phyloP scores from a whole-genome alignment of 2,329 filamentous ascomycete species.

The Blumeria hordei region DNA sequence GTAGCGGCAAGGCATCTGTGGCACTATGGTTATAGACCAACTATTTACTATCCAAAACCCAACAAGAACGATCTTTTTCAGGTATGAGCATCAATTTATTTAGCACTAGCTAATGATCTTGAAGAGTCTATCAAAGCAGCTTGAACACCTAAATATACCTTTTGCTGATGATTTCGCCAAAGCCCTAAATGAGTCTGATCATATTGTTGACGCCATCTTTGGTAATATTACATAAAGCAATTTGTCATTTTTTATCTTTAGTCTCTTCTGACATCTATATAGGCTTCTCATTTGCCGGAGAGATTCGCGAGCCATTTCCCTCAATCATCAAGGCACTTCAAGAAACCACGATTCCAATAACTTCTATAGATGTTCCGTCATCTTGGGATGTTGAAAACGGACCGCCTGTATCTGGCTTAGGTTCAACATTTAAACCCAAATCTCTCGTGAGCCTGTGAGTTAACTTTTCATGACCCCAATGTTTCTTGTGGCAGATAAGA shows the following conservation, averaged over 20 bases:
- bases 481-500: background rate
- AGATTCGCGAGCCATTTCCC: constrained; percentile 80
- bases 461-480: background rate
- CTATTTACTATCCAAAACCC: constrained; percentile 80
- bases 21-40: constrained; percentile 77
- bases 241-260: background rate
- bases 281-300: constrained; percentile 82
- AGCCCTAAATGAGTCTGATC: constrained; percentile 44
- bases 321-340: constrained; percentile 57
- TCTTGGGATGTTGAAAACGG: constrained; percentile 85
- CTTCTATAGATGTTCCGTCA: constrained; percentile 78
- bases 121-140: constrained; percentile 61
- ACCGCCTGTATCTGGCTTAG: constrained; percentile 52
- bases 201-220: constrained; percentile 83
- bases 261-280: background rate
- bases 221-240: constrained; percentile 22
- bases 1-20: constrained; percentile 80
- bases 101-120: background rate
- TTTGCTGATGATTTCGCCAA: constrained; percentile 59
- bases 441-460: constrained; percentile 48
- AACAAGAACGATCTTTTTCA: constrained; percentile 77
- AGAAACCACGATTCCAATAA: constrained; percentile 48
- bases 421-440: constrained; percentile 56
- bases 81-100: constrained; percentile 20
- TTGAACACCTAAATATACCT: constrained; percentile 58